Evolutionary conservation across 805 yeast species (phyloP).

Genomic region (Ogataea nonfermentans): DNA sequence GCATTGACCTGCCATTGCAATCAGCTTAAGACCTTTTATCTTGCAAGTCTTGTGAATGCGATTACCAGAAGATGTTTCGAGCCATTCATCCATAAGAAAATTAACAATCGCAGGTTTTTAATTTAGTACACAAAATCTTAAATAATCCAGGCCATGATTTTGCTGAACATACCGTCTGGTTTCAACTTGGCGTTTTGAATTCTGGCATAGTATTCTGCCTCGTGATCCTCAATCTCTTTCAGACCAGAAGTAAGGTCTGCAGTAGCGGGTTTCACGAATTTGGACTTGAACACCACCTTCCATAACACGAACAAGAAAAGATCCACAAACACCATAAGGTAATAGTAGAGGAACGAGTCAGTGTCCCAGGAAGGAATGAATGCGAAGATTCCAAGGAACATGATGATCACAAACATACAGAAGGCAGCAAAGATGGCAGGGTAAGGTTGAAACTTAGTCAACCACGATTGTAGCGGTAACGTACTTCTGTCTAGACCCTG

Average conservation of each 20-base stretch:
- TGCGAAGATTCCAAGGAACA: constrained; percentile 40
- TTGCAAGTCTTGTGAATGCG: constrained; percentile 44
- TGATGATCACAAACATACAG: constrained; percentile 35
- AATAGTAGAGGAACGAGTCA: constrained; percentile 44
- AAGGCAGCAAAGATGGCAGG: constrained; percentile 31
- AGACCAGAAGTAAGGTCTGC: constrained; percentile 47
- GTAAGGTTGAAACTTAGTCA: constrained; percentile 39
- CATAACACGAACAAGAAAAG: constrained; percentile 35
- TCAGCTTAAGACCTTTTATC: constrained; percentile 43
- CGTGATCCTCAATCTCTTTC: constrained; percentile 50
- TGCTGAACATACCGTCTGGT: constrained; percentile 2
- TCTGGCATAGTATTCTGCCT: constrained; percentile 31
- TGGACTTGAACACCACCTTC: constrained; percentile 40
- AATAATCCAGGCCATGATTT: constrained; percentile 11
- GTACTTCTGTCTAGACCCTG: constrained; percentile 49
- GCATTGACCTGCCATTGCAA: constrained; percentile 46
- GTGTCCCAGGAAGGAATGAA: constrained; percentile 39
- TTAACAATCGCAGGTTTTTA: background rate
- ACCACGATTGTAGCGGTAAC: constrained; percentile 50
- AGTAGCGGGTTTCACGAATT: constrained; percentile 39
- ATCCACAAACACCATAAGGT: constrained; percentile 43
- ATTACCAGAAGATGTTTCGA: constrained; percentile 52
- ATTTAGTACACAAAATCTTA: background rate
- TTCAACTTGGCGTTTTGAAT: constrained; percentile 1
- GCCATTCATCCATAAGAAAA: constrained; percentile 32